Evolutionary conservation across 352 stramenopile genomes (phyloP).

Genomic region (Globisporangium emineosum): DNA sequence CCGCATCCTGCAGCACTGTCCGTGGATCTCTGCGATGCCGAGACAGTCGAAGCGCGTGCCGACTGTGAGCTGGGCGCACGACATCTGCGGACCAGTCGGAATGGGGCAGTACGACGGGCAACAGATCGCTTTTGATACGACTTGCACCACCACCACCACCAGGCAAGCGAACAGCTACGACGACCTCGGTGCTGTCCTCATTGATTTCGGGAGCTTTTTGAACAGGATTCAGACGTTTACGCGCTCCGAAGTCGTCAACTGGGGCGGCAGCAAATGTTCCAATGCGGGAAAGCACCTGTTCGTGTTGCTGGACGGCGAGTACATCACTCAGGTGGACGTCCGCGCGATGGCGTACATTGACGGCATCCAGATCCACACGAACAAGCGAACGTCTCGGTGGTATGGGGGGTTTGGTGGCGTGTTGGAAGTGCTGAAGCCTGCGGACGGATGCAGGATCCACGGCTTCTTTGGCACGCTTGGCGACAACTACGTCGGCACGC

Average conservation of each 20-base stretch:
- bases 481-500: slow-evolving; percentile 42
- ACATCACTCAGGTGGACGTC: slow-evolving; percentile 49
- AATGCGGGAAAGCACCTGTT: slow-evolving; percentile 38
- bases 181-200: slow-evolving; percentile 42
- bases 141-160: background rate
- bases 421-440: slow-evolving; percentile 37
- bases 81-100: slow-evolving; percentile 45
- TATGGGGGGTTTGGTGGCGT: slow-evolving; percentile 52
- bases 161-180: background rate
- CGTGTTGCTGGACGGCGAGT: slow-evolving; percentile 41
- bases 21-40: slow-evolving; percentile 46
- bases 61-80: slow-evolving; percentile 39
- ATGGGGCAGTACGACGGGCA: slow-evolving; percentile 36
- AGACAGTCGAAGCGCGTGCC: slow-evolving; percentile 32
- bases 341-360: slow-evolving; percentile 63
- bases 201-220: slow-evolving; percentile 41
- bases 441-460: slow-evolving; percentile 39
- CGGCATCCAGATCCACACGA: slow-evolving; percentile 64
- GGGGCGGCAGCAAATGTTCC: slow-evolving; percentile 17
- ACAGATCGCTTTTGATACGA: slow-evolving; percentile 31
- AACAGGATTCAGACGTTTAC: slow-evolving; percentile 42
- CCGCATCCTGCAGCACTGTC: slow-evolving; percentile 42
- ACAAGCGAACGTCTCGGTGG: slow-evolving; percentile 52
- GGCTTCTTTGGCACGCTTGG: slow-evolving; percentile 54
- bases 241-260: slow-evolving; percentile 21